A percentile compares a stretch with the other conserved stretches of the same genome.
Conservation (phyloP, 208 protist species). For the Phytomonas francai region DNA sequence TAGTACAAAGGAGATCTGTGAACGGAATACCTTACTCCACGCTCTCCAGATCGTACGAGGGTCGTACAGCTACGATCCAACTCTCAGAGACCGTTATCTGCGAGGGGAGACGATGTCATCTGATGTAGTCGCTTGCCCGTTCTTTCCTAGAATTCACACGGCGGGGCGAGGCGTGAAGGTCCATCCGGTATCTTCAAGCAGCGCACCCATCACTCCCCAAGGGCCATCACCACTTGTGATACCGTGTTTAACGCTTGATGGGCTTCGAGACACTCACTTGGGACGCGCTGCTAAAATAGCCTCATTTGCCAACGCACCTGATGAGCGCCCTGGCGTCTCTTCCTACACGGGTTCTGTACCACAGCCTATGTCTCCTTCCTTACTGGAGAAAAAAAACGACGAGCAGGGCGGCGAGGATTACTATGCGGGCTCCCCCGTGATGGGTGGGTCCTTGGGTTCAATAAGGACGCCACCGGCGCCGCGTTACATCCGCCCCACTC, state of each 20-base stretch:
- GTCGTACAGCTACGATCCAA: not conserved
- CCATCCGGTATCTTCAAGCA: not conserved
- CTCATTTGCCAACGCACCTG: not conserved
- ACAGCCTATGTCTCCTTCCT: not conserved
- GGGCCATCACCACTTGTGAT: not conserved
- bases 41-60: constrained; percentile 23
- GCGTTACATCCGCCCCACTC: not conserved
- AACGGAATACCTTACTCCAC: constrained; percentile 5
- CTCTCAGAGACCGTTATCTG: not conserved
- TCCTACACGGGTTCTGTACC: not conserved
- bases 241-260: not conserved
- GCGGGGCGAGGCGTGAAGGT: not conserved
- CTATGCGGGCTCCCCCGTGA: not conserved
- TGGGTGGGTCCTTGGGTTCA: not conserved
- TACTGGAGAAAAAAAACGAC: not conserved
- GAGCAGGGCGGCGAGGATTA: not conserved
- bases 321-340: not conserved
- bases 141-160: not conserved
- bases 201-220: not conserved
- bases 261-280: not conserved
- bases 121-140: not conserved
- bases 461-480: not conserved
- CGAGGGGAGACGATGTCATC: not conserved
- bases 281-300: not conserved
- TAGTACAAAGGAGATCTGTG: not conserved